Evolutionary conservation across 768 basidiomycete species (phyloP), one percentile per base, ranked within the genome.

Genomic region (Naganishia vaughanmartiniae): DNA sequence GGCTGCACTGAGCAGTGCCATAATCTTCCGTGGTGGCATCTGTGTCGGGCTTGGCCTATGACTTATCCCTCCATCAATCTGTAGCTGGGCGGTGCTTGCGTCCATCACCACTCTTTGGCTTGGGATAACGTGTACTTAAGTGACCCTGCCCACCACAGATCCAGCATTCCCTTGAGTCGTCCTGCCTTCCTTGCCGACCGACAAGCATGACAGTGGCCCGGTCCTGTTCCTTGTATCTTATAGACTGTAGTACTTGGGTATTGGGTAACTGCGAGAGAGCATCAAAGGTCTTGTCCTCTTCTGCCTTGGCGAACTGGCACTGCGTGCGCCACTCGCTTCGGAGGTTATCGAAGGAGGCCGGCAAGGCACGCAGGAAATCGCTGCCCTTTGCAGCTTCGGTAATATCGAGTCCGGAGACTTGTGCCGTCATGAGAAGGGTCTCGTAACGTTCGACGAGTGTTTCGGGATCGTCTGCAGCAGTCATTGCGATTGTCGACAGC

Each of bases 311-410:
- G 31, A 66, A 31, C 53, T 36, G 19, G 30, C 30, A 33, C 24
- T 19, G 19, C 42, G 66, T 53, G 24, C 66, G 28, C 66, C 66
- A 66, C 36, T 66, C 66, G n/a, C 54, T 68, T 68, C 55, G 33
- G 42, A 68, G 54, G 14, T 45, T 46, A n/a, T 55, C 31, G 54
- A 26, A 68, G 39, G 28, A 48, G 55, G 42, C 42, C 17, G 42
- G 42, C 42, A 7, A 55, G 33, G 54, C 67, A 28, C 67, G 33
- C 28, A 68, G 34, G 67, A 68, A 68, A 39, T 68, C 34, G 55
- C 45, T 42, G 67, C 67, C 57, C 31, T 56, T 57, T 11, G 54
- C 67, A 4, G 33, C 67, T 39, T 68, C 54, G 34, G 67, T 56
- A 6, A 68, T 5, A 19, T 14, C 10, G 19, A 68, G 39, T 14